Percentiles rank a stretch among this genome's conserved stretches.
phyloP scores from a whole-genome alignment of 1,284 basidiomycete genomes.

The Puccinia brachypodii region DNA sequence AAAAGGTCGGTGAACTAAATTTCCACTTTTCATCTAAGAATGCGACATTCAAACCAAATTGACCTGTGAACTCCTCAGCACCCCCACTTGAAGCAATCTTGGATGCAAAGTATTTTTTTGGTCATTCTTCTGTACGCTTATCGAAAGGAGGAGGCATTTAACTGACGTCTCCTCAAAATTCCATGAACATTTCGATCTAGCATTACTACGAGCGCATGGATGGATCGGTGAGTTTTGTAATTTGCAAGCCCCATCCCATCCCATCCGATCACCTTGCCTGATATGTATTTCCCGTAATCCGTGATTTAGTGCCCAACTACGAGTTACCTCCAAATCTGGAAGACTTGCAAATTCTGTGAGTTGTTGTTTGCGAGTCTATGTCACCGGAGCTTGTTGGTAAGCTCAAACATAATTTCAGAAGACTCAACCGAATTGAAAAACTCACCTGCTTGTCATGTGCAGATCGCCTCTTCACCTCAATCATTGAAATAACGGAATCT shows the following conservation, averaged over 20 bases:
- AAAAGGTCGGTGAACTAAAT: conserved; percentile 57
- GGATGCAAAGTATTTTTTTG: conserved; percentile 21
- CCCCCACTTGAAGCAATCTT: conserved; percentile 61
- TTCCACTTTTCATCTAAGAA: neutral
- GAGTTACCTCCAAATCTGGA: conserved; percentile 72
- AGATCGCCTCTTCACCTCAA: conserved; percentile 23
- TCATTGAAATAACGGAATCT: conserved; percentile 39
- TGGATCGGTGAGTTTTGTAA: conserved; percentile 61
- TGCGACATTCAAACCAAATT: neutral
- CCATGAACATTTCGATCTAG: neutral
- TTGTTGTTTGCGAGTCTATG: conserved; percentile 77
- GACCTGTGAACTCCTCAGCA: conserved; percentile 55
- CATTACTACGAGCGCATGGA: conserved; percentile 67
- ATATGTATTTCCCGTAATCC: neutral
- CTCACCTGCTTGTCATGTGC: neutral
- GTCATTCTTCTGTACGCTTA: neutral
- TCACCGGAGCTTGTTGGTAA: conserved; percentile 54
- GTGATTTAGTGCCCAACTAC: conserved; percentile 60
- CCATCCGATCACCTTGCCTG: too few species aligned
- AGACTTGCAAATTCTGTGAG: conserved; percentile 74
- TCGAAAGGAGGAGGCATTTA: neutral
- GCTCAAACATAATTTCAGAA: neutral
- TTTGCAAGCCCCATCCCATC: too few species aligned
- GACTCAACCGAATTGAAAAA: neutral
- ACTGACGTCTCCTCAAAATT: neutral